Base-by-base conservation (phyloP, 116 monocot genomes). In the Iris pallida region DNA sequence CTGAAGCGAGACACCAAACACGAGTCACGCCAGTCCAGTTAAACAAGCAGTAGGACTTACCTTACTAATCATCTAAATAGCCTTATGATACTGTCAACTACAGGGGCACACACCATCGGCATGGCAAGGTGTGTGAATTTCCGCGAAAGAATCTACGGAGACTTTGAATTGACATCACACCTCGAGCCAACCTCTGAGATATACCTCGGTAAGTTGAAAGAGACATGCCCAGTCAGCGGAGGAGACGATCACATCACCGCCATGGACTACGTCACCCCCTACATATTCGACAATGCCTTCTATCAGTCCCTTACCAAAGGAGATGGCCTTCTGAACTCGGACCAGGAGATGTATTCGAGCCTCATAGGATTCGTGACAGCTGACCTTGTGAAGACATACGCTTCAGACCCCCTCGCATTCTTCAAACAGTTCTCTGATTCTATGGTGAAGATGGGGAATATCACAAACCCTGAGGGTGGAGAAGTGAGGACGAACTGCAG, bases 71-170 rank as follows among this genome's bases (percentile, higher is more conserved):
- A 14, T 52, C 51, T 3, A 8, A 52, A 1, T 3, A 30, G 30
- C 14, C 14, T 52, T 52, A 10, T 52, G 16, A 1, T 57, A 12
- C 6, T 18, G 6, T 57, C 6, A 57, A n/a, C 14, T 14, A 51
- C 73, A 85, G 92, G 89, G 51, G 73, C 86, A 0, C 93, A 93
- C 75, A 93, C 93, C 8, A 83, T 93, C 7, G 93, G 93, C 47
- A 57, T 73, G 75, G 80, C 93, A 14, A 66, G 86, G 20, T 93
- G 93, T 47, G 66, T 58, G 5, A 89, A 71, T 74, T 86, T 75
- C 71, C 70, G 89, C 12, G 76, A 83, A 5, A 73, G 93, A 30
- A 77, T 93, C 74, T 89, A 89, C 54, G 83, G 86, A 0, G 81
- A 80, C 43, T 84, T 76, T 46, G 65, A 63, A 56, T 61, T 59